phyloP scores from a whole-genome alignment of 2,329 filamentous ascomycete species.

The Niveomyces coronatus region DNA sequence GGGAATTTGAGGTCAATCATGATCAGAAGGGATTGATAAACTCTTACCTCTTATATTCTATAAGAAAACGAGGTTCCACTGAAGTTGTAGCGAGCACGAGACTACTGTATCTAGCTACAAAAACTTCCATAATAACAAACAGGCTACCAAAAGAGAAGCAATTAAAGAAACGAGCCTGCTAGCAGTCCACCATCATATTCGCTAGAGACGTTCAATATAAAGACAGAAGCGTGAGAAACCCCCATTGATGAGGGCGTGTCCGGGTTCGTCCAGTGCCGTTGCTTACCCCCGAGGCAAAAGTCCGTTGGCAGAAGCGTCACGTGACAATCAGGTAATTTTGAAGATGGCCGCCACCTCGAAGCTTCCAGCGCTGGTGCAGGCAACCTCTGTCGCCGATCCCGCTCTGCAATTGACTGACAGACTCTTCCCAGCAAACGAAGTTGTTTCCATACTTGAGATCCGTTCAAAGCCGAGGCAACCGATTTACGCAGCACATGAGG shows the following conservation, averaged over 20 bases:
- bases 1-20: constrained; percentile 39
- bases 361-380: constrained; percentile 5
- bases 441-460: not conserved
- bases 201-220: too few relatives aligned
- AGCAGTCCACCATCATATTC: too few relatives aligned
- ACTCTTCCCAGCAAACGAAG: constrained; percentile 2
- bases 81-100: too few relatives aligned
- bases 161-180: too few relatives aligned
- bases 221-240: too few relatives aligned
- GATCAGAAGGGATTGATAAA: constrained; percentile 16
- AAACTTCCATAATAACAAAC: too few relatives aligned
- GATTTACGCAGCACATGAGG: constrained; percentile 23
- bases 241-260: too few relatives aligned
- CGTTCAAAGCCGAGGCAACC: constrained; percentile 10
- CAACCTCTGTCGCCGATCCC: constrained; percentile 5
- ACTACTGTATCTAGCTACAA: too few relatives aligned
- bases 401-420: not conserved
- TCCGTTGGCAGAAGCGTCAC: constrained; percentile 6
- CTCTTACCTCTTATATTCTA: not conserved
- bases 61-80: not conserved
- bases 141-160: too few relatives aligned
- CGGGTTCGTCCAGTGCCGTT: too few relatives aligned
- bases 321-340: constrained; percentile 10
- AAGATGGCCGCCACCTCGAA: constrained; percentile 3
- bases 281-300: not conserved